These are phyloP conservation scores for Paxillus involutus DNA, from an alignment of 768 basidiomycete genomes.

Conservation along the genomic window DNA sequence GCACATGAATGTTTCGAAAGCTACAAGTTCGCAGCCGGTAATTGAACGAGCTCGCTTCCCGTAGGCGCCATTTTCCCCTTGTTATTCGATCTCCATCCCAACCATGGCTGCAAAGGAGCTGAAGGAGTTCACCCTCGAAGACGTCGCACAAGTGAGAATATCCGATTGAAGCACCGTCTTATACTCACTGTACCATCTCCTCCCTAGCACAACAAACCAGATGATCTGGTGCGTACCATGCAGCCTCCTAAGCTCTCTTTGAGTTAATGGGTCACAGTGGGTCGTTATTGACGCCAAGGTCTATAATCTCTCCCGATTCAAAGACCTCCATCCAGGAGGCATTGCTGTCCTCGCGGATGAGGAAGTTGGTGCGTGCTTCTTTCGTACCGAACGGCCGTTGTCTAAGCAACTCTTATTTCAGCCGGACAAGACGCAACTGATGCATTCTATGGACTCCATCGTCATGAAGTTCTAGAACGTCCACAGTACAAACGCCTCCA, in stretches of 20 bases:
- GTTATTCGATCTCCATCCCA: not conserved
- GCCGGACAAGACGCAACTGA: slow-evolving; percentile 89
- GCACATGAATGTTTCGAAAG: slow-evolving; percentile 1
- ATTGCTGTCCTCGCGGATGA: slow-evolving; percentile 71
- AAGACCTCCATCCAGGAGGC: slow-evolving; percentile 82
- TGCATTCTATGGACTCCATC: slow-evolving; percentile 86
- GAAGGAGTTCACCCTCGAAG: slow-evolving; percentile 54
- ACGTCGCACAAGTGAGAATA: slow-evolving; percentile 51
- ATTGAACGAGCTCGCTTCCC: slow-evolving; percentile 2
- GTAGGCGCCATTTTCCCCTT: not conserved
- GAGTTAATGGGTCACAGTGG: slow-evolving; percentile 50
- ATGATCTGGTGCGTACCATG: slow-evolving; percentile 59
- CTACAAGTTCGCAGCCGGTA: not conserved
- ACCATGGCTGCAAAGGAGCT: slow-evolving; percentile 33
- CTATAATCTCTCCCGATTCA: slow-evolving; percentile 80
- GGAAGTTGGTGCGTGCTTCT: slow-evolving; percentile 62
- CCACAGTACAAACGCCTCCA: slow-evolving; percentile 74
- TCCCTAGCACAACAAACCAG: slow-evolving; percentile 68
- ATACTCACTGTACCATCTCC: not conserved
- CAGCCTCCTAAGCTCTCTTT: not conserved
- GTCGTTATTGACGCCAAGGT: slow-evolving; percentile 83
- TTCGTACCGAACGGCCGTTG: not conserved
- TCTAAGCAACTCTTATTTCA: slow-evolving; percentile 20
- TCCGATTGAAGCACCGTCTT: not conserved
- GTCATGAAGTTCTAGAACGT: slow-evolving; percentile 76